Percentiles rank a stretch among this genome's conserved stretches.
phyloP scores from a whole-genome alignment of 192 early-diverging fungal species.

The Lobosporangium transversale region DNA sequence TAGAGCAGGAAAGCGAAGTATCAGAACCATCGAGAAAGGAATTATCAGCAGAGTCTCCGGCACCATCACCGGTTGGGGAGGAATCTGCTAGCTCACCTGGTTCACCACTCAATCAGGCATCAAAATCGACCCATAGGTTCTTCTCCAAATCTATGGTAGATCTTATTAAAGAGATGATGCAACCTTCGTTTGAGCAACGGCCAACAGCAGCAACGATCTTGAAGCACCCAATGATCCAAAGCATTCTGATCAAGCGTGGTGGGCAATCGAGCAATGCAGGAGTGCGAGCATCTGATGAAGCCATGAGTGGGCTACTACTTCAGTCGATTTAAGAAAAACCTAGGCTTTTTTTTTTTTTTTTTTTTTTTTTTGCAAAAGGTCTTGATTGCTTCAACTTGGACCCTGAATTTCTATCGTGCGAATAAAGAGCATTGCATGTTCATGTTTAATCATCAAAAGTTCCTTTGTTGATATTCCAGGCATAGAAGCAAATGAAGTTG shows the following conservation, averaged over 20 bases:
- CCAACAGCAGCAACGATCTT: conserved; percentile 26
- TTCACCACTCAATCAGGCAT: neutral
- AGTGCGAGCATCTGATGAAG: conserved; percentile 18
- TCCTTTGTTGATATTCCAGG: no score
- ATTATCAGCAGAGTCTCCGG: neutral
- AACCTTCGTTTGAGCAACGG: conserved; percentile 22
- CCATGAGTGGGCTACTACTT: conserved; percentile 37
- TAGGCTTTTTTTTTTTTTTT: neutral
- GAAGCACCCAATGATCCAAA: conserved; percentile 1
- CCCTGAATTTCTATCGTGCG: no score
- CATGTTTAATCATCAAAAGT: no score
- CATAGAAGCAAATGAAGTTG: no score
- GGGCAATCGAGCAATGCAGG: conserved; percentile 5
- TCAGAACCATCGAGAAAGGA: neutral
- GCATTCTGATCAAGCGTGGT: conserved; percentile 3
- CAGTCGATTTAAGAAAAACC: conserved; percentile 26
- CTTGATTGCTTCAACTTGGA: no score
- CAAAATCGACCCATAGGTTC: neutral
- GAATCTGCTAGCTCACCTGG: neutral
- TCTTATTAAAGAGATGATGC: conserved; percentile 29
- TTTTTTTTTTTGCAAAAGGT: neutral
- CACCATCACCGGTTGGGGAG: neutral
- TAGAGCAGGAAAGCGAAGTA: no score
- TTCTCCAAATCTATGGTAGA: conserved; percentile 19
- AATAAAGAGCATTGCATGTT: no score